Percentiles rank a stretch among this genome's conserved stretches.
Evolutionary conservation across 495 filamentous ascomycete genomes (phyloP).

Genomic region (Aspergillus sparsus): DNA sequence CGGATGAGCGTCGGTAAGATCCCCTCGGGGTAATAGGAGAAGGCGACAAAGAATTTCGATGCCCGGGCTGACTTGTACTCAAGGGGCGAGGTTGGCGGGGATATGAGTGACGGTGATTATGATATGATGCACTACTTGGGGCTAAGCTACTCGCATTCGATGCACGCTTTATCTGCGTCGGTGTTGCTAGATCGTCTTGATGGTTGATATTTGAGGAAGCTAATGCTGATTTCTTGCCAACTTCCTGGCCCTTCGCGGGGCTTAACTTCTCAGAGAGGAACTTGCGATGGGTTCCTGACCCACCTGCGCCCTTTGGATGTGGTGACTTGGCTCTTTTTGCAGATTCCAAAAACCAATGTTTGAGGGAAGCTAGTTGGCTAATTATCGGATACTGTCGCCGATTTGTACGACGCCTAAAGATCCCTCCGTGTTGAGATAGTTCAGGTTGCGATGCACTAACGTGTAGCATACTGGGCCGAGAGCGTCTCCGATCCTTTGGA

Average conservation of each 20-base stretch:
- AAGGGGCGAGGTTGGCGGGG: constrained; percentile 53
- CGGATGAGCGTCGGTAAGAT: constrained; percentile 72
- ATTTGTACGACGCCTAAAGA: constrained; percentile 53
- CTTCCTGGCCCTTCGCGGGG: constrained; percentile 45
- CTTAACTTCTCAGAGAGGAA: constrained; percentile 46
- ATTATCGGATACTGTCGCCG: constrained; percentile 70
- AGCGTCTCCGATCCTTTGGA: constrained; percentile 77
- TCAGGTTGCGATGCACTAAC: constrained; percentile 73
- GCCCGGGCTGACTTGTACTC: constrained; percentile 54
- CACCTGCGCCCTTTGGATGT: constrained; percentile 35
- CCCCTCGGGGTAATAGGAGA: constrained; percentile 85
- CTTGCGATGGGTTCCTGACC: constrained; percentile 36
- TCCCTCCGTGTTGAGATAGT: constrained; percentile 55
- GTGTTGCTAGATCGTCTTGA: constrained; percentile 36
- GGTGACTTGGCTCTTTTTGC: constrained; percentile 75
- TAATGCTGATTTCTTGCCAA: constrained; percentile 31
- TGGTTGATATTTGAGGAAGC: constrained; percentile 27
- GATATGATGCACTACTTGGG: constrained; percentile 50
- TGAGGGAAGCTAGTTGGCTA: constrained; percentile 79
- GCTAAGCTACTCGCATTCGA: constrained; percentile 50
- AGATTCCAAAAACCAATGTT: constrained; percentile 82
- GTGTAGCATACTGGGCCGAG: constrained; percentile 76
- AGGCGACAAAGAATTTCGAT: constrained; percentile 86
- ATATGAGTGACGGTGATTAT: constrained; percentile 48
- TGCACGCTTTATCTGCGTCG: constrained; percentile 46